Conservation (phyloP, 2,329 filamentous ascomycete species). For the Penicillium rolfsii region DNA sequence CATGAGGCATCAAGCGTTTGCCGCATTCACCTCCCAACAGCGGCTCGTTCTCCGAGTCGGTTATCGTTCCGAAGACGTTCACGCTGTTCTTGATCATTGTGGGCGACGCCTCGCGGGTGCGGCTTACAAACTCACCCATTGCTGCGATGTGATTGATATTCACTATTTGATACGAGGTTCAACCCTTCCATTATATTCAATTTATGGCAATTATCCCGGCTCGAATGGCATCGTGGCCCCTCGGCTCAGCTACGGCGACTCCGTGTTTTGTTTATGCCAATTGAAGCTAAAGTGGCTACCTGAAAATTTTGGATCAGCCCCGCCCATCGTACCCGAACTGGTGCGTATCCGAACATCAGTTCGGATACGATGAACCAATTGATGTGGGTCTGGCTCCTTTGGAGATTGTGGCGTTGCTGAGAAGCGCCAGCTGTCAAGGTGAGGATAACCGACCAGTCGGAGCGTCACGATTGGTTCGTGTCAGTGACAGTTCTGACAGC, state of each 20-base stretch:
- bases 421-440: not conserved
- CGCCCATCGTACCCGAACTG: slow-evolving; percentile 5
- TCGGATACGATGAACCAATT: not conserved
- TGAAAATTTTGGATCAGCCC: not conserved
- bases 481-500: not conserved
- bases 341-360: not conserved
- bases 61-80: slow-evolving; percentile 13
- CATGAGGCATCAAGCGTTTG: slow-evolving; percentile 9
- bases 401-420: slow-evolving; percentile 10
- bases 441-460: slow-evolving; percentile 1
- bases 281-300: slow-evolving; percentile 7
- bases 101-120: slow-evolving; percentile 4
- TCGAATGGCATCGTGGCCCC: not conserved
- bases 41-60: slow-evolving; percentile 6
- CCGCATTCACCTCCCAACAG: slow-evolving; percentile 7
- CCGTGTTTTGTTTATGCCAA: slow-evolving; percentile 9
- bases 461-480: not conserved
- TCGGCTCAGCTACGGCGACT: slow-evolving; percentile 10
- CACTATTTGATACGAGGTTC: not conserved
- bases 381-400: slow-evolving; percentile 3
- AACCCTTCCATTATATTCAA: slow-evolving; percentile 3
- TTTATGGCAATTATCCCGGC: not conserved
- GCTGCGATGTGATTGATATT: not conserved
- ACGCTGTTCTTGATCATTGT: slow-evolving; percentile 9
- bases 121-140: slow-evolving; percentile 6